Base-by-base conservation (phyloP, 495 filamentous ascomycete species). In the Cladorrhinum samala region DNA sequence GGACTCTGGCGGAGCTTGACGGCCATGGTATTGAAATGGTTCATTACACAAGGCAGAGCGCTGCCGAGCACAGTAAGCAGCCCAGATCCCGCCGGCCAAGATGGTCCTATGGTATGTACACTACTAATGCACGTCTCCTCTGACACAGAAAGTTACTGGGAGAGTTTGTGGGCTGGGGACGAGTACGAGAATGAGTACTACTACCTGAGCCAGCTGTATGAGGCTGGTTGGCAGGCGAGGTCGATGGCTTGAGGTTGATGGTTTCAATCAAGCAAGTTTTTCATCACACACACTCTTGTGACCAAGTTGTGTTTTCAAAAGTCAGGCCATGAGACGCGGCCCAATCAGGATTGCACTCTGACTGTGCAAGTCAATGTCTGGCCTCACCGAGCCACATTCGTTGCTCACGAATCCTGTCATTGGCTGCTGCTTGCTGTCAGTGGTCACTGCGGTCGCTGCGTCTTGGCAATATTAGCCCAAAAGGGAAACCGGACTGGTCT, bases 201-300 rank as follows among this genome's bases (percentile, higher is more conserved):
- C 54, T 78, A 77, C 54, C 66, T 77, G 40, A 75, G 73, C 56
- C 76, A 79, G 58, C 65, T 79, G 17, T 79, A 68, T 57, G 74
- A 79, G 50, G 68, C 68, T 46, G 72, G 68, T 54, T 79, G 76
- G 76, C 67, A 69, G 55, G 74, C 76, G 14, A 67, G 68, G 51
- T 58, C 62, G 11, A 73, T 73, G 55, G 62, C 60, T 51, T 76
- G 61, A 59, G 46, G 25, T n/a, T n/a, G n/a, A n/a, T n/a, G n/a
- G n/a, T n/a, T n/a, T n/a, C n/a, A n/a, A n/a, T n/a, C n/a, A n/a
- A n/a, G n/a, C n/a, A n/a, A n/a, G n/a, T n/a, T n/a, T n/a, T n/a
- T n/a, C n/a, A n/a, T n/a, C n/a, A n/a, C n/a, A n/a, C n/a, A n/a
- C n/a, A n/a, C n/a, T n/a, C n/a, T n/a, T n/a, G n/a, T n/a, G n/a